These are phyloP conservation scores for Fusarium sp. DNA, from an alignment of 2,329 filamentous ascomycete genomes.

Conservation along the genomic window DNA sequence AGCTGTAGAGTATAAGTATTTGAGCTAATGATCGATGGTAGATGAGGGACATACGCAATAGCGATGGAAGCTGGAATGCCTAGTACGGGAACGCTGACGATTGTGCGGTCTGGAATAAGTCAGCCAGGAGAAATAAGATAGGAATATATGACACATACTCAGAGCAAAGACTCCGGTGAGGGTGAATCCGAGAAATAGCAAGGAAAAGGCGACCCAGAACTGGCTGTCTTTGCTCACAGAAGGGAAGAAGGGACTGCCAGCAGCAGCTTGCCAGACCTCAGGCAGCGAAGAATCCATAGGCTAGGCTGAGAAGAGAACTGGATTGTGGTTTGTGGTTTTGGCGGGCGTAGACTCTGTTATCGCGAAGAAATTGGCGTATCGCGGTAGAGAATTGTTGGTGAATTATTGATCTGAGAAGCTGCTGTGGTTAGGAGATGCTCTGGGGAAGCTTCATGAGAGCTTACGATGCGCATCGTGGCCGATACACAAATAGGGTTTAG, in stretches of 20 bases:
- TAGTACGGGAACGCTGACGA: constrained; percentile 79
- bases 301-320: constrained; percentile 26
- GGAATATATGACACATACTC: constrained; percentile 66
- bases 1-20: constrained; percentile 62
- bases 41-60: constrained; percentile 76
- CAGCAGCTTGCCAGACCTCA: constrained; percentile 93
- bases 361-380: neutral
- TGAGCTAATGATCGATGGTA: neutral
- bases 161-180: constrained; percentile 85
- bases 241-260: constrained; percentile 85
- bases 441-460: constrained; percentile 45
- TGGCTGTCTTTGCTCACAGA: constrained; percentile 84
- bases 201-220: constrained; percentile 81
- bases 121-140: constrained; percentile 21
- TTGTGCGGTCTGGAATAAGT: constrained; percentile 76
- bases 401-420: constrained; percentile 13
- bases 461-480: constrained; percentile 51
- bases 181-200: constrained; percentile 78
- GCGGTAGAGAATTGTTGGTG: constrained; percentile 9
- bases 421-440: constrained; percentile 35
- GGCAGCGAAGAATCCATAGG: constrained; percentile 84
- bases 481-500: constrained; percentile 49
- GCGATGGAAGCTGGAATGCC: constrained; percentile 89
- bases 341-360: neutral
- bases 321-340: neutral